A percentile compares a stretch with the other conserved stretches of the same genome.
phyloP scores from a whole-genome alignment of 2,329 filamentous ascomycete species.

The Elsinoe perseae region DNA sequence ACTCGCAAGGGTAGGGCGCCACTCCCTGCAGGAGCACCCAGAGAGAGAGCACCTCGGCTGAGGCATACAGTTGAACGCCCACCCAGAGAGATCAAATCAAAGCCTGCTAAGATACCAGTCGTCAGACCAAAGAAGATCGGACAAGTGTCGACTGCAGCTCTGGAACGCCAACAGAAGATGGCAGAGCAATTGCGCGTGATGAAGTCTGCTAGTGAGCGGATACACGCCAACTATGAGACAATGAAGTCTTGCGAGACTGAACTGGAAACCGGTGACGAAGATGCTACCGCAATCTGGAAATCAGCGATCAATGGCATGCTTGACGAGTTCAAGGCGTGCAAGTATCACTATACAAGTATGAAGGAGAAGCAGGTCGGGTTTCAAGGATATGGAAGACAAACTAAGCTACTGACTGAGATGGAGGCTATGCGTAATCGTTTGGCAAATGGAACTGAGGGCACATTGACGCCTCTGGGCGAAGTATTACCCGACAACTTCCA shows the following conservation, averaged over 20 bases:
- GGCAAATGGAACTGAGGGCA: conserved; percentile 17
- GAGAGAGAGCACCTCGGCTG: background rate
- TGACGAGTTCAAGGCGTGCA: conserved; percentile 53
- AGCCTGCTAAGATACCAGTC: background rate
- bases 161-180: conserved; percentile 6
- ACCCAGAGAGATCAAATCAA: background rate
- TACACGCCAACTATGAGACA: conserved; percentile 32
- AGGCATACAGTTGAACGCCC: background rate
- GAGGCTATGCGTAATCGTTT: conserved; percentile 37
- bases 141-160: background rate
- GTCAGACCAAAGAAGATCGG: background rate
- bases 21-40: too few species aligned
- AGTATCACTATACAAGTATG: conserved; percentile 49
- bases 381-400: conserved; percentile 30
- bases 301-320: conserved; percentile 52
- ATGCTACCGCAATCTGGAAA: conserved; percentile 49
- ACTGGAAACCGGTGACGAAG: conserved; percentile 43
- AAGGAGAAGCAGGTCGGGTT: conserved; percentile 42
- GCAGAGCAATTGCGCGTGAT: conserved; percentile 12
- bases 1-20: background rate
- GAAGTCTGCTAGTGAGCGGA: conserved; percentile 16
- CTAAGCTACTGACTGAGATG: conserved; percentile 24
- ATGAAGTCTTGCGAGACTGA: conserved; percentile 41
- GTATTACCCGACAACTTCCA: conserved; percentile 52
- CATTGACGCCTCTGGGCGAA: conserved; percentile 17